Conservation (phyloP, 768 basidiomycete genomes). For the Tricholoma sp. region DNA sequence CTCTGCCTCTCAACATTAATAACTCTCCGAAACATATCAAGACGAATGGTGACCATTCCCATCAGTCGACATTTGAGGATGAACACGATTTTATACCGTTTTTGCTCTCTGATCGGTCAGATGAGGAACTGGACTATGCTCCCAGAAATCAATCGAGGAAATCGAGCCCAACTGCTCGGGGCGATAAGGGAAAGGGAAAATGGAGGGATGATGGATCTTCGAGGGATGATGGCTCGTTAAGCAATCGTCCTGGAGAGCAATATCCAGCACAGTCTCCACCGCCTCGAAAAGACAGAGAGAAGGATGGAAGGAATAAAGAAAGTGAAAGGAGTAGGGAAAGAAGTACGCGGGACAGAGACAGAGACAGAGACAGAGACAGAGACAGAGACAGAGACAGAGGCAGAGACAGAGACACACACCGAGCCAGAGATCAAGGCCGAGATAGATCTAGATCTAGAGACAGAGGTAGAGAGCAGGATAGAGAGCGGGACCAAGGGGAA, state of each 20-base stretch:
- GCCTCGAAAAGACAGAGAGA: slow-evolving; percentile 11
- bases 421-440: slow-evolving; percentile 4
- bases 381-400: too few relatives aligned
- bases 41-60: neutral
- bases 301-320: slow-evolving; percentile 11
- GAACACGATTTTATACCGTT: slow-evolving; percentile 27
- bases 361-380: slow-evolving; percentile 11
- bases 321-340: slow-evolving; percentile 5
- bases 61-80: slow-evolving; percentile 18
- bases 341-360: slow-evolving; percentile 1
- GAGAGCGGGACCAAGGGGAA: slow-evolving; percentile 16
- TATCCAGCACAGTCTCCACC: neutral
- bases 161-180: neutral
- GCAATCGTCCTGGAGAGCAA: neutral
- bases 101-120: slow-evolving; percentile 9
- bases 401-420: slow-evolving; percentile 9
- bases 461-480: slow-evolving; percentile 5
- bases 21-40: neutral
- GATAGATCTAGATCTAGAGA: slow-evolving; percentile 2
- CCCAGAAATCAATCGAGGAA: neutral
- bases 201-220: neutral
- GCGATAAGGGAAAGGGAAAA: slow-evolving; percentile 13
- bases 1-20: neutral
- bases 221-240: neutral
- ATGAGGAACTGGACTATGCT: neutral